Conservation (phyloP, 257 asterid species). For the Coffea eugenioides region DNA sequence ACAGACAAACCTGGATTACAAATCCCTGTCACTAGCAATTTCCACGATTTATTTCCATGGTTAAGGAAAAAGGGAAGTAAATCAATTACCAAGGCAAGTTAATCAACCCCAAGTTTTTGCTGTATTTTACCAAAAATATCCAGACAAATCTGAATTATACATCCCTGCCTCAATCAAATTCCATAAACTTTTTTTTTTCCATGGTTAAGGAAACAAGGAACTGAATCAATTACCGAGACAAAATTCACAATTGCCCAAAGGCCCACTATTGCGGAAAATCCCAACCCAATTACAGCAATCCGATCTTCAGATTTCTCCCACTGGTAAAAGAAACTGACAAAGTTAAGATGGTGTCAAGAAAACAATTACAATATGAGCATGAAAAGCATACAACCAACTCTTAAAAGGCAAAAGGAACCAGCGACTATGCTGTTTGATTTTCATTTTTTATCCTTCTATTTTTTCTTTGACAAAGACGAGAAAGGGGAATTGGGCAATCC, state of each 20-base stretch:
- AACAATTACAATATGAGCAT: slow-evolving; percentile 2
- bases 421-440: not conserved
- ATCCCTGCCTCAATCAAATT: not conserved
- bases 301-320: slow-evolving; percentile 95
- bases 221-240: slow-evolving; percentile 44
- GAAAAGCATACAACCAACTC: not conserved
- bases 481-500: not conserved
- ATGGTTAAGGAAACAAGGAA: slow-evolving; percentile 4
- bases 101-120: too few species aligned
- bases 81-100: not conserved
- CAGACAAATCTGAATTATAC: not conserved
- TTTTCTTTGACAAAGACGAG: not conserved
- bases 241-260: slow-evolving; percentile 79
- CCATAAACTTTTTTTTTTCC: not conserved
- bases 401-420: not conserved
- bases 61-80: slow-evolving; percentile 4
- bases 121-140: not conserved
- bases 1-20: not conserved
- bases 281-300: slow-evolving; percentile 75
- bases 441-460: not conserved
- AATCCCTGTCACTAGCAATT: not conserved
- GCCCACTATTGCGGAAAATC: slow-evolving; percentile 77
- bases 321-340: slow-evolving; percentile 36
- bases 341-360: not conserved
- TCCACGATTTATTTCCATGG: not conserved